Percentiles rank a stretch among this genome's conserved stretches.
Evolutionary conservation across 805 yeast genomes (phyloP).

Genomic region (Yamadazyma insecticola): DNA sequence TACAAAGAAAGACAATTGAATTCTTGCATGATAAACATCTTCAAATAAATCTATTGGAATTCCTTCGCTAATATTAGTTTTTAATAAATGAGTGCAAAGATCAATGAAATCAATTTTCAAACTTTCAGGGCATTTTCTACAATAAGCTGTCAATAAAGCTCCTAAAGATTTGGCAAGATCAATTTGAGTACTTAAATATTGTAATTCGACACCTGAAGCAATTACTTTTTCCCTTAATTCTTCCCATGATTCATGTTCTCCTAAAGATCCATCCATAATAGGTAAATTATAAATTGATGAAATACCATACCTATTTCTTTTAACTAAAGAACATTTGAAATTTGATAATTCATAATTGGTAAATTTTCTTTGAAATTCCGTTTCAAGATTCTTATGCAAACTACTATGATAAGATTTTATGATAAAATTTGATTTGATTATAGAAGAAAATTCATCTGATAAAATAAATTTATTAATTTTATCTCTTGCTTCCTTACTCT

Average conservation of each 20-base stretch:
- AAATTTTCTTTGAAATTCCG: constrained; percentile 46
- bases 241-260: constrained; percentile 34
- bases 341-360: constrained; percentile 43
- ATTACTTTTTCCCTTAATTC: constrained; percentile 48
- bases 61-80: constrained; percentile 48
- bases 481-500: constrained; percentile 34
- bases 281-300: constrained; percentile 54
- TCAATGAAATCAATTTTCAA: constrained; percentile 16
- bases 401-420: constrained; percentile 44
- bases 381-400: constrained; percentile 42
- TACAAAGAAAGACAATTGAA: constrained; percentile 61
- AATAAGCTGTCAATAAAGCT: constrained; percentile 65
- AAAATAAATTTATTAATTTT: constrained; percentile 41
- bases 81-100: constrained; percentile 47
- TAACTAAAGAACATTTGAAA: constrained; percentile 46
- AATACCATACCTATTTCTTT: constrained; percentile 47
- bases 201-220: constrained; percentile 58
- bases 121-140: constrained; percentile 42
- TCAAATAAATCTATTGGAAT: constrained; percentile 42
- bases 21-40: constrained; percentile 54
- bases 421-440: constrained; percentile 27
- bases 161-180: constrained; percentile 73
- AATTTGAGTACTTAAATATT: constrained; percentile 62
- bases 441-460: constrained; percentile 29
- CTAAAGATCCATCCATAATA: constrained; percentile 59